phyloP scores from a whole-genome alignment of 345 rosid genomes.

The Nephelium lappaceum region DNA sequence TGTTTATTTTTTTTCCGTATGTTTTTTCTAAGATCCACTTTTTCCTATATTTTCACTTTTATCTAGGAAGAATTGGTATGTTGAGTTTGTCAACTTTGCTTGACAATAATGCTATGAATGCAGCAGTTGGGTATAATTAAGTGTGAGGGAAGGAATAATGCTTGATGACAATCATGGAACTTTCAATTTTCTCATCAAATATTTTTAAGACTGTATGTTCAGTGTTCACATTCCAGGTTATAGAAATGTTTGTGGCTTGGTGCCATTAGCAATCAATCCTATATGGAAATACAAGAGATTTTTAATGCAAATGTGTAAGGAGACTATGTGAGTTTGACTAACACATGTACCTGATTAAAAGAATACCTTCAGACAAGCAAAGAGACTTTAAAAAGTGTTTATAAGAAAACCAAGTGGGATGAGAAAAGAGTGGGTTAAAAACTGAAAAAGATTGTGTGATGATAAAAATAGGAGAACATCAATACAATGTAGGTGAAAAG shows the following conservation, averaged over 20 bases:
- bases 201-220: neutral
- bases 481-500: neutral
- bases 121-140: neutral
- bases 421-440: conserved; percentile 2
- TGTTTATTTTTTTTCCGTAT: too few relatives aligned
- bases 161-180: neutral
- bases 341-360: neutral
- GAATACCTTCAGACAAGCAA: conserved; percentile 9
- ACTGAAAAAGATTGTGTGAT: conserved; percentile 16
- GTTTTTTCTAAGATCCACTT: too few relatives aligned
- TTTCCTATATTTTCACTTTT: conserved; percentile 2
- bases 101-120: neutral
- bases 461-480: neutral
- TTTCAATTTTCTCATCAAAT: neutral
- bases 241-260: conserved; percentile 1
- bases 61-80: neutral
- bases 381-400: conserved; percentile 13
- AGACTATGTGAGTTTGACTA: conserved; percentile 14
- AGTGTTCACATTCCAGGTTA: conserved; percentile 9
- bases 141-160: conserved; percentile 3
- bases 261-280: conserved; percentile 32
- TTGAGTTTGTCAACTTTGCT: neutral
- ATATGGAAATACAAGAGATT: neutral
- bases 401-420: conserved; percentile 22
- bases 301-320: neutral